Base-by-base conservation (phyloP, 2,329 filamentous ascomycete genomes). In the Teratosphaeria pseudoeucalypti region DNA sequence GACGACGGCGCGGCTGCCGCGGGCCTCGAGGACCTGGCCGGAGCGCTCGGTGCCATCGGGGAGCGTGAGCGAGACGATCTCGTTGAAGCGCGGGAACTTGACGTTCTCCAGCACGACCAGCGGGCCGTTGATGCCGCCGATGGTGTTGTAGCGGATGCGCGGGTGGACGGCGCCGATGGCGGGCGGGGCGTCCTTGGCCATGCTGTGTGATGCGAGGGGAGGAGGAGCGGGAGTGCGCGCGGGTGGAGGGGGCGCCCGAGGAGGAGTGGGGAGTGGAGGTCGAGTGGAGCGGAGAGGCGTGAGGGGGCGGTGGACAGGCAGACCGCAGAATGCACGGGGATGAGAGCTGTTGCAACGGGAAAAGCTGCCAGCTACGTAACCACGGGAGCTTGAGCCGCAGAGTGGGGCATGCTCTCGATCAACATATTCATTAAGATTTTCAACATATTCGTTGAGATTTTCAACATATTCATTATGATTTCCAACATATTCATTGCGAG, bases 91-190 rank as follows among this genome's bases (percentile, higher is more conserved):
- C 64, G 94, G 94, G 76, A 91, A 95, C 87, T 99, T 99, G 81
- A 99, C 90, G 84, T 95, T 95, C 75, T 97, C 94, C 67, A 99
- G 84, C 73, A 99, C 92, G 73, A 99, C 94, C 77, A 99, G 84
- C 71, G 94, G 94, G 61, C 94, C 94, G 79, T 99, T 99, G 78
- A 99, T 87, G 81, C 92, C 92, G 73, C 91, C 90, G 74, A 99
- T 91, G 70, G 94, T 99, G 81, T 99, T 99, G 85, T 99, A 99
- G 72, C 88, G 86, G 78, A 97, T 82, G 74, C 86, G 81, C 67
- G 86, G 86, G 73, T 85, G 82, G 74, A 89, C 77, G 68, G 74
- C 72, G 75, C 80, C 79, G 77, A 79, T 79, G 65, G 78, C 74
- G 64, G 78, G 77, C 55, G 63, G 63, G 43, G 63, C 60, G 61